Base-by-base conservation (phyloP, 768 basidiomycete species). In the Hirschioporus abietinus region DNA sequence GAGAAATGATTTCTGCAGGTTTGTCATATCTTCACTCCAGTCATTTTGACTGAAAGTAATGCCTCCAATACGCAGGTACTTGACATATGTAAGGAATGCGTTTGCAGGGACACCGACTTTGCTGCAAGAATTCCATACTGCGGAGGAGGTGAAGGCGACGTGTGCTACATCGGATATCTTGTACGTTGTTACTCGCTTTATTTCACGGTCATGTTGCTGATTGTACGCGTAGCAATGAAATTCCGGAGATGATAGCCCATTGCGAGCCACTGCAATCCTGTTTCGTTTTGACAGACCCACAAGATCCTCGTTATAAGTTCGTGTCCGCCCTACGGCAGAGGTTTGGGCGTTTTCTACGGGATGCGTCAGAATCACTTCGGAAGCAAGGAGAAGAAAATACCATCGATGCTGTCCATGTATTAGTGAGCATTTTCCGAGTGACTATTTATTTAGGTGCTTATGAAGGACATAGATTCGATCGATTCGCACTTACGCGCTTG, bases 1-100 rank as follows among this genome's bases (percentile, higher is more conserved):
- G 93, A 83, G 89, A 15, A 94, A 93, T 74, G 91, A 95, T 69
- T 93, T 95, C 72, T 95, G 93, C 78, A 84, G 92, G 84, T 77
- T 34, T 60, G 35, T 66, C 35, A 25, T 25, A 27, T 65, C 58
- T 35, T 17, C 34, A 2, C 34, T 52, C 9, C 34, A 34, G 8
- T 62, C 27, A 30, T 62, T 64, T 68, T 24, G 61, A 25, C 64
- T 63, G 30, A 63, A 23, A 34, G 60, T 36, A 20, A 30, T 30
- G 30, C 30, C 30, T 62, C 15, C 20, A 63, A 42, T 61, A 10
- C 58, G 15, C 64, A 90, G 90, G 42, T 84, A 89, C 75, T 74
- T 92, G 63, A 90, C 84, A 68, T 80, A 91, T 63, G 86, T 95
- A 64, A 88, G 88, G 66, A 87, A 90, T 72, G 88, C 89, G 0